Conservation (phyloP, 148 eudicot genomes). For the Chenopodium berlandieri region DNA sequence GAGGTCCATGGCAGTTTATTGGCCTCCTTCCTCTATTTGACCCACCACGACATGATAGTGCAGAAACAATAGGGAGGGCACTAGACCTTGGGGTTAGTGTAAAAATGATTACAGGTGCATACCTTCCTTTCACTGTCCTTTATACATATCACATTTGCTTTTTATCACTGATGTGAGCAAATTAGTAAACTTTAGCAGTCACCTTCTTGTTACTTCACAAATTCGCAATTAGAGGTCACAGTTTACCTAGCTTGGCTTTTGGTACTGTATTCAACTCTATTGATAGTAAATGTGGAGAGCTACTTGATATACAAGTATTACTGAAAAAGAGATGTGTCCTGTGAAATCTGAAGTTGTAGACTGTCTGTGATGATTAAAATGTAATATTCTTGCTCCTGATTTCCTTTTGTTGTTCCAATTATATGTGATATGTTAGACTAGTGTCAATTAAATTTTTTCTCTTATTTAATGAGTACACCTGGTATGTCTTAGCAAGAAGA, state of each 20-base stretch:
- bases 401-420: background rate
- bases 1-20: constrained; percentile 53
- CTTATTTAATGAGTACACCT: background rate
- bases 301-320: background rate
- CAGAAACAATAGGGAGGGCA: constrained; percentile 54
- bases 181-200: background rate
- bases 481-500: background rate
- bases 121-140: background rate
- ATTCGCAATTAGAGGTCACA: background rate
- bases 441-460: background rate
- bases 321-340: background rate
- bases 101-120: constrained; percentile 57
- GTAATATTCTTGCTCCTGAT: too few species aligned
- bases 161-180: background rate
- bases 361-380: background rate
- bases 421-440: background rate
- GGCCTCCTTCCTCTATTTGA: constrained; percentile 61
- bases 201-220: background rate
- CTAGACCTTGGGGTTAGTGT: constrained; percentile 56
- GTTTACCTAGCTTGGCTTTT: background rate
- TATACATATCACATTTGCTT: background rate
- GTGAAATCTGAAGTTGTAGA: background rate
- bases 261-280: background rate
- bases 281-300: background rate
- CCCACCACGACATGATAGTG: constrained; percentile 63